These are phyloP conservation scores for Botrytis medusae DNA, from an alignment of 2,329 filamentous ascomycete genomes.

Conservation along the genomic window DNA sequence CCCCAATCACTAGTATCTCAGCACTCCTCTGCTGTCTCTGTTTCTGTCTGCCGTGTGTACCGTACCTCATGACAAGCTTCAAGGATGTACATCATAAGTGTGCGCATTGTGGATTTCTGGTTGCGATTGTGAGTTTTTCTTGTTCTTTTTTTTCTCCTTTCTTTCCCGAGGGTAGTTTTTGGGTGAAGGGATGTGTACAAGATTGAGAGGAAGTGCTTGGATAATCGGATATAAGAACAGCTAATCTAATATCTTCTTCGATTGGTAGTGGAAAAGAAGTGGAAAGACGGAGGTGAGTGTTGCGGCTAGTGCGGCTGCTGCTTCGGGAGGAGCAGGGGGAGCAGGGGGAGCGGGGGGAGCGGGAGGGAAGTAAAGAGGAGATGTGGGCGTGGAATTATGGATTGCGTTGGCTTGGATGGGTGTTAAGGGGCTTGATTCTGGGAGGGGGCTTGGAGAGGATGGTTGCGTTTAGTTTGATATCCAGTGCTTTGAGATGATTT, in stretches of 20 bases:
- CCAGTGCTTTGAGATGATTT: not conserved
- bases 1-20: not conserved
- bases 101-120: not conserved
- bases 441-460: not conserved
- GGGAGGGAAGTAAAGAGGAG: too few species aligned
- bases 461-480: not conserved
- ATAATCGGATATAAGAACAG: not conserved
- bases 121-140: slow-evolving; percentile 1
- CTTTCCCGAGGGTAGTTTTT: not conserved
- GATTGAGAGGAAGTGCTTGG: too few species aligned
- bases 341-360: not conserved
- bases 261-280: not conserved
- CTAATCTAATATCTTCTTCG: not conserved
- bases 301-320: not conserved
- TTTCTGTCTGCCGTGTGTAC: not conserved
- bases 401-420: not conserved
- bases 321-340: not conserved
- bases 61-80: not conserved
- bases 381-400: not conserved
- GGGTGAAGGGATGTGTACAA: not conserved
- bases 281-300: not conserved
- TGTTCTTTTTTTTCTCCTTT: not conserved
- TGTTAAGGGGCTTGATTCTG: not conserved
- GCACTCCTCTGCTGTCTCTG: not conserved
- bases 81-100: slow-evolving; percentile 10